These are phyloP conservation scores for Suhomyces vadensis DNA, from an alignment of 805 yeast species.

Conservation along the genomic window DNA sequence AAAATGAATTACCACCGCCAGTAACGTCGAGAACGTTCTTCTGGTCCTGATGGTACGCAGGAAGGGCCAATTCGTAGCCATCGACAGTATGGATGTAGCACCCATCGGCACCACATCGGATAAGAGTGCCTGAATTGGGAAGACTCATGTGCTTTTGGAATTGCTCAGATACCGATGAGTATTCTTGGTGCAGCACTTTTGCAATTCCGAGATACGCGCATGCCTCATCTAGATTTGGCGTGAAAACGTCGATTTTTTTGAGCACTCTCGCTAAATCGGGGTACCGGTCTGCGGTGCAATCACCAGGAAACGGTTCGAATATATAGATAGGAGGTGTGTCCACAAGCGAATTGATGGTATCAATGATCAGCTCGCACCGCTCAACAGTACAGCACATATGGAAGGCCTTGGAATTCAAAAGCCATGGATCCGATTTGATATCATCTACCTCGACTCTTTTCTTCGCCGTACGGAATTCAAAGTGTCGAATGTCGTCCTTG, in stretches of 20 bases:
- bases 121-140: constrained; percentile 50
- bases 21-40: constrained; percentile 42
- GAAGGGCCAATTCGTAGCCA: constrained; percentile 47
- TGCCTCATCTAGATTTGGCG: constrained; percentile 88
- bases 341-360: constrained; percentile 11
- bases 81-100: constrained; percentile 47
- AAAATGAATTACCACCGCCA: constrained; percentile 48
- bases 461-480: constrained; percentile 64
- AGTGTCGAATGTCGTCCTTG: constrained; percentile 53
- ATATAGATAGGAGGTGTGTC: constrained; percentile 45
- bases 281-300: constrained; percentile 54
- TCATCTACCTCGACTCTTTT: constrained; percentile 60
- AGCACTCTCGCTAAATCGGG: constrained; percentile 37
- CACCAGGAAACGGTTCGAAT: constrained; percentile 89
- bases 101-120: constrained; percentile 79
- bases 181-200: neutral
- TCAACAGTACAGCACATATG: constrained; percentile 78
- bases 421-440: constrained; percentile 37
- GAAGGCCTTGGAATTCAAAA: constrained; percentile 44
- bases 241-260: constrained; percentile 54
- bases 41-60: constrained; percentile 67
- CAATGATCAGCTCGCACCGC: constrained; percentile 53
- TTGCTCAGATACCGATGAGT: constrained; percentile 33
- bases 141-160: constrained; percentile 44
- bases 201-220: constrained; percentile 57